Conservation (phyloP, 1,139 yeast genomes). For the Diutina ranongensis region DNA sequence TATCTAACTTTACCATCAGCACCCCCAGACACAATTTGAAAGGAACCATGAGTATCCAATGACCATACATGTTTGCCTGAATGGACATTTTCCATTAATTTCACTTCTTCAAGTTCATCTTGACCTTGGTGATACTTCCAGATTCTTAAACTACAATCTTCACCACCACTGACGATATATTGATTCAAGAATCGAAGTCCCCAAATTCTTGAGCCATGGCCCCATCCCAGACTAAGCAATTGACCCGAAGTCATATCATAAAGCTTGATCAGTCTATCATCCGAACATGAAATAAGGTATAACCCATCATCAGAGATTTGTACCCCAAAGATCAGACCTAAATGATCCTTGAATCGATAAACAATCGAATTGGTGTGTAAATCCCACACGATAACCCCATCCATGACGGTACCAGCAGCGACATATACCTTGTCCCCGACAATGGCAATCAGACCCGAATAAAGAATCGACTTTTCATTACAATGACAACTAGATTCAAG, state of each 20-base stretch:
- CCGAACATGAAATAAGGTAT: conserved; percentile 72
- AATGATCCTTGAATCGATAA: conserved; percentile 55
- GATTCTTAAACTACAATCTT: conserved; percentile 77
- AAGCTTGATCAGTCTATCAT: conserved; percentile 76
- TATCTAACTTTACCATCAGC: conserved; percentile 75
- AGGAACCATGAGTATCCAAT: conserved; percentile 38
- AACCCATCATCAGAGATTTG: conserved; percentile 45
- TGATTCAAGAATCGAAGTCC: conserved; percentile 44
- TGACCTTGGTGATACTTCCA: conserved; percentile 42
- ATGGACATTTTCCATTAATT: conserved; percentile 49
- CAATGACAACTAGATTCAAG: conserved; percentile 32
- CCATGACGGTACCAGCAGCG: conserved; percentile 90
- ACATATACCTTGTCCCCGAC: conserved; percentile 32
- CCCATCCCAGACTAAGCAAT: conserved; percentile 79
- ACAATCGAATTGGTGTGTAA: conserved; percentile 30
- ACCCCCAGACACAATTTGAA: conserved; percentile 50
- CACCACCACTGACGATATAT: conserved; percentile 56
- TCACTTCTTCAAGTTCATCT: conserved; percentile 16
- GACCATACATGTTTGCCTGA: conserved; percentile 86
- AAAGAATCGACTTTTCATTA: conserved; percentile 71
- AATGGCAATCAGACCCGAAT: conserved; percentile 68
- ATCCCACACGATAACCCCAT: conserved; percentile 78
- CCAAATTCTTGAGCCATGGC: conserved; percentile 95
- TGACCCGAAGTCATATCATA: conserved; percentile 52
- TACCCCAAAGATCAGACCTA: conserved; percentile 85